Percentiles rank a stretch among this genome's conserved stretches.
Conservation (phyloP, 1,284 basidiomycete species). For the Uromyces viciae-fabae region DNA sequence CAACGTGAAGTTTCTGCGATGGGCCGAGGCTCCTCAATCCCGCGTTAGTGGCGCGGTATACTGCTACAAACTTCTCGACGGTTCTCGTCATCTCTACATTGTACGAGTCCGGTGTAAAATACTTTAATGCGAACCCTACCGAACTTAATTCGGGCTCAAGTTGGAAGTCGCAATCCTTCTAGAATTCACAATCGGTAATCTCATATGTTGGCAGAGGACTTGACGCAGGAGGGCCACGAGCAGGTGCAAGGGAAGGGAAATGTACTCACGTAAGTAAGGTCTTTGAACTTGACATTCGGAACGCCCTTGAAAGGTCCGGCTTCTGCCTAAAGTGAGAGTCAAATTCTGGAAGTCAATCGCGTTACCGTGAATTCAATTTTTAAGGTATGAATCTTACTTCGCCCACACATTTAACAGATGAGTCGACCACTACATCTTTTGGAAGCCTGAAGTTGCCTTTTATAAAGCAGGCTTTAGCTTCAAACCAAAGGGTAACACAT, state of each 20-base stretch:
- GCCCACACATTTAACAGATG: not conserved
- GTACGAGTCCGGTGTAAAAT: not conserved
- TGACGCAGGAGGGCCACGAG: too few species aligned
- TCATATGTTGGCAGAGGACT: not conserved
- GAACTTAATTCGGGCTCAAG: not conserved
- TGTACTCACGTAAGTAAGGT: not conserved
- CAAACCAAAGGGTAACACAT: too few species aligned
- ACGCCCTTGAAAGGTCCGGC: conserved; percentile 11
- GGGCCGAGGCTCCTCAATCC: not conserved
- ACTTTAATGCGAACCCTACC: not conserved
- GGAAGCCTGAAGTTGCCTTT: not conserved
- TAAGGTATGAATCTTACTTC: not conserved
- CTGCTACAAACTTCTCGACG: not conserved
- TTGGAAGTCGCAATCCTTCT: not conserved
- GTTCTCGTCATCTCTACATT: not conserved
- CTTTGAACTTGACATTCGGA: not conserved
- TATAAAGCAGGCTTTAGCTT: conserved; percentile 15
- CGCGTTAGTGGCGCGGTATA: conserved; percentile 8
- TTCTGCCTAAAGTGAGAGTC: not conserved
- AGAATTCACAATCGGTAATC: not conserved
- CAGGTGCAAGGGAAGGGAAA: not conserved
- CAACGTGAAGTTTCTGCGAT: not conserved
- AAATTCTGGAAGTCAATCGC: not conserved
- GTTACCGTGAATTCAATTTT: not conserved
- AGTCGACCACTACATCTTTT: not conserved